Conservation (phyloP, 495 filamentous ascomycete species). For the Terfezia claveryi region DNA sequence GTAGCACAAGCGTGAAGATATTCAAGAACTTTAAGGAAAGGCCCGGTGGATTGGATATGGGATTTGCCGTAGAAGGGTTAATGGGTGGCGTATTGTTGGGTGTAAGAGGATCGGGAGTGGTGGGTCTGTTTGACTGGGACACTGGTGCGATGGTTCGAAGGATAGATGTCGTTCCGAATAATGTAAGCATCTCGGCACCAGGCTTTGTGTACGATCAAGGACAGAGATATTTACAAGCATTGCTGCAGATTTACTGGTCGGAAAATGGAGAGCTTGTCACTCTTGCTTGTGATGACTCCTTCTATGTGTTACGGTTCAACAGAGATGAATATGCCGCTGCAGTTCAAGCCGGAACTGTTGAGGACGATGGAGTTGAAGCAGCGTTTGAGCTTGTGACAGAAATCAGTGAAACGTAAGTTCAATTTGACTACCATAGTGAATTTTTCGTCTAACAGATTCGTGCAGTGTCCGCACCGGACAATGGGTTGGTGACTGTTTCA, state of each 20-base stretch:
- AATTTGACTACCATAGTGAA: neutral
- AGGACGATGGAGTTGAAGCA: conserved; percentile 94
- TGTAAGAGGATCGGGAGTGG: conserved; percentile 80
- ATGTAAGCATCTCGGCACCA: conserved; percentile 25
- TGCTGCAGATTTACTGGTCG: conserved; percentile 70
- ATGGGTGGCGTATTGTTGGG: conserved; percentile 79
- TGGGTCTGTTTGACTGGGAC: conserved; percentile 93
- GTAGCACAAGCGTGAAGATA: conserved; percentile 75
- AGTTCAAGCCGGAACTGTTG: conserved; percentile 54
- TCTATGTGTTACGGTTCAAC: conserved; percentile 81
- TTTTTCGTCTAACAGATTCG: neutral
- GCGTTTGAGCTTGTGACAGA: conserved; percentile 91
- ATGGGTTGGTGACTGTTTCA: conserved; percentile 97
- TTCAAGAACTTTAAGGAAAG: conserved; percentile 97
- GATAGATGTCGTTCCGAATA: conserved; percentile 84
- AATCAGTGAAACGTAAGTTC: conserved; percentile 57
- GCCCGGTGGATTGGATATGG: conserved; percentile 69
- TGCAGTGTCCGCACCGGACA: conserved; percentile 69
- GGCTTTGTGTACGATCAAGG: neutral
- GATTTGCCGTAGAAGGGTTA: conserved; percentile 85
- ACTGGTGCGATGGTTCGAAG: conserved; percentile 69
- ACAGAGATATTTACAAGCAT: conserved; percentile 29
- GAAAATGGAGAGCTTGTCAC: conserved; percentile 84
- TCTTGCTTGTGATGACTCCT: conserved; percentile 84
- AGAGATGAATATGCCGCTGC: conserved; percentile 69